phyloP scores from a whole-genome alignment of 768 basidiomycete species.

The Mycena pura region DNA sequence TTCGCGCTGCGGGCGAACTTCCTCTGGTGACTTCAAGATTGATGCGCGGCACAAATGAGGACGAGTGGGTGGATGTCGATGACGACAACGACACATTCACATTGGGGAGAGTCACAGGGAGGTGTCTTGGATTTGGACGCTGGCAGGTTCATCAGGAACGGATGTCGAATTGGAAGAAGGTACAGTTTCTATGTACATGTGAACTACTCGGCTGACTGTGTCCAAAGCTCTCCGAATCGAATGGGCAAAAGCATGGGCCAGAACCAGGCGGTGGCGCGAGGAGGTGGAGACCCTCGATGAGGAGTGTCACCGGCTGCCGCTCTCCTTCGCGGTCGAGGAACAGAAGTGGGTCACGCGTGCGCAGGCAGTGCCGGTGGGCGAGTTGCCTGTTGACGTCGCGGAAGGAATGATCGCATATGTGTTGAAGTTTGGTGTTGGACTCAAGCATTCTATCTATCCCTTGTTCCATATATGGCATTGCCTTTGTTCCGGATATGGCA shows the following conservation, averaged over 20 bases:
- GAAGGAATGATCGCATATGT: not conserved
- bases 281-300: conserved; percentile 15
- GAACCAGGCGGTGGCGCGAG: conserved; percentile 15
- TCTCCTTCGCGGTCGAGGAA: not conserved
- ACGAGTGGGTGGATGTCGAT: not conserved
- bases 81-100: no score
- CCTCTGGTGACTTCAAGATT: not conserved
- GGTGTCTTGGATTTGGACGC: conserved; percentile 22
- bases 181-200: not conserved
- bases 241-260: conserved; percentile 15
- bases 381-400: not conserved
- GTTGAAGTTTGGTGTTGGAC: no score
- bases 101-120: not conserved
- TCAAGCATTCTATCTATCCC: no score
- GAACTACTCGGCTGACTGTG: not conserved
- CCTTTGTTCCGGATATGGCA: no score
- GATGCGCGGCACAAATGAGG: not conserved
- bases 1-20: not conserved
- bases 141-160: not conserved
- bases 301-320: conserved; percentile 5
- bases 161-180: conserved; percentile 9
- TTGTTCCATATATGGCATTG: no score
- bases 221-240: conserved; percentile 19
- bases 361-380: not conserved
- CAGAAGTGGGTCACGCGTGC: not conserved